Base-by-base conservation (phyloP, 306 rosid species). In the Fagus sylvatica region DNA sequence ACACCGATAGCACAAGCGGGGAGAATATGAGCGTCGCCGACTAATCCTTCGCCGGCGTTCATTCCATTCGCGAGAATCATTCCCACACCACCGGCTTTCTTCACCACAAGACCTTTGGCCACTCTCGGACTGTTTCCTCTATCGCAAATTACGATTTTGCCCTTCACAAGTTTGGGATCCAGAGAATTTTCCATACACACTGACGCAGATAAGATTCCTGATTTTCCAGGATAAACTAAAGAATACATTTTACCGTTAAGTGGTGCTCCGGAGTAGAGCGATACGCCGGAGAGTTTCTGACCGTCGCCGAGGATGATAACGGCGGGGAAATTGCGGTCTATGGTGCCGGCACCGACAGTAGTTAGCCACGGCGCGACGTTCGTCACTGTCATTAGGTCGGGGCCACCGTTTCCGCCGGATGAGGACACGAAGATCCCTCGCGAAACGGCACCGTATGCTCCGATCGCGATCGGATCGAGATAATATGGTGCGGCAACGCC, bases 291-390 rank as follows among this genome's bases (percentile, higher is more conserved):
- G 56, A 94, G 84, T 43, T 71, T 89, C n/a, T 88, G 62, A 0
- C 94, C 93, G 49, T 90, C 60, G 39, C 98, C 98, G 1, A 90
- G 84, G 15, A 76, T 71, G 16, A 92, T 84, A 64, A 79, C 81
- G 0, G 98, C 87, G 0, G 98, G 98, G 75, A 94, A 94, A 79
- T 87, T 90, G 3, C 98, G 88, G 39, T 94, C 98, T 10, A 94
- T 91, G 0, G 98, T 94, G 4, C 98, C 97, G 0, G 97, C 97
- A 33, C 98, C 98, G 0, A 94, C 98, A 0, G 98, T 90, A 5
- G 90, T 88, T 61, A 94, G 41, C 98, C 98, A 94, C 0, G 98
- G 98, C 3, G 98, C 90, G 0, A 90, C 43, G 73, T 94, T 94
- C 0, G 98, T 86, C 68, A 90, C 97, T 1, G 98, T 82, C 96